Conservation (phyloP, 306 rosid species). For the Pterocarpus santalinus region DNA sequence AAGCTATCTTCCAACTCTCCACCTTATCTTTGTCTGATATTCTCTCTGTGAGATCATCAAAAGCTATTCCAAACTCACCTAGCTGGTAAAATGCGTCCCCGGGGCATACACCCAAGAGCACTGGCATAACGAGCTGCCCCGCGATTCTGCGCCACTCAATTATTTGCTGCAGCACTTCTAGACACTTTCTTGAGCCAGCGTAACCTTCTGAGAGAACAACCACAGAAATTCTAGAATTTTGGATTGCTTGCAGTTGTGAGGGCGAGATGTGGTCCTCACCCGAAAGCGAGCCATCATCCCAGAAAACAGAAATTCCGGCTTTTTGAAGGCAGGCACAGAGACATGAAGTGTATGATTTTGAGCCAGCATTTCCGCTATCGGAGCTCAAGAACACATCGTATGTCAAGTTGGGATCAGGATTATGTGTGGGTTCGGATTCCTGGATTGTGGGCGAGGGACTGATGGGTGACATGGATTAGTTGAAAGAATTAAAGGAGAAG, state of each 20-base stretch:
- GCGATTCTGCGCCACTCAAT: background rate
- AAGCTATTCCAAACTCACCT: no score
- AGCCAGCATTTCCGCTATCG: background rate
- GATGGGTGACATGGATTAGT: no score
- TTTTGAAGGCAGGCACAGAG: background rate
- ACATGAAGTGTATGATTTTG: background rate
- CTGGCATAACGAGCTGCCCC: background rate
- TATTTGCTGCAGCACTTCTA: background rate
- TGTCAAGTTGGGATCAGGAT: background rate
- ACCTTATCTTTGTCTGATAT: background rate
- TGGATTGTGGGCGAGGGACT: no score
- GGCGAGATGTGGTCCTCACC: background rate
- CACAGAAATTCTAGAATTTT: background rate
- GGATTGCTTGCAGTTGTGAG: background rate
- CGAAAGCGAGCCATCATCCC: background rate
- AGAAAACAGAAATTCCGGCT: slow-evolving; percentile 18
- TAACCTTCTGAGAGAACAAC: background rate
- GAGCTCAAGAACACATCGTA: slow-evolving; percentile 28
- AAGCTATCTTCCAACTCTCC: background rate
- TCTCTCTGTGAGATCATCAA: background rate
- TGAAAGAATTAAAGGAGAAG: no score
- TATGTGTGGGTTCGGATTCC: background rate
- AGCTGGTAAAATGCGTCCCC: background rate
- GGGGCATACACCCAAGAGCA: background rate
- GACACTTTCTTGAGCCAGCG: background rate